phyloP scores from a whole-genome alignment of 306 rosid species.

The Prunus salicina region DNA sequence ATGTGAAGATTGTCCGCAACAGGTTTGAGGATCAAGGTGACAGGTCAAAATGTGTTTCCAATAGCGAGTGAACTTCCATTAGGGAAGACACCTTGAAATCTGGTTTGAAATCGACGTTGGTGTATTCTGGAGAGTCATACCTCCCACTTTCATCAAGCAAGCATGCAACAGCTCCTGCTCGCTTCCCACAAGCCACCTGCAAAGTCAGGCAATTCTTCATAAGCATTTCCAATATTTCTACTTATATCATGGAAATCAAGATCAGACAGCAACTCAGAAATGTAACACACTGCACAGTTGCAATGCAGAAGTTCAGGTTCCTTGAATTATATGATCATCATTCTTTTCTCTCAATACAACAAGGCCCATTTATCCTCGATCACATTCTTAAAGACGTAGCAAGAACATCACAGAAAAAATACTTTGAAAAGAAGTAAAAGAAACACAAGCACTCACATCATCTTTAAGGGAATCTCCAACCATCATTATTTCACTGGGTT shows the following conservation, averaged over 20 bases:
- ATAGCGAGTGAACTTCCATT: conserved; percentile 46
- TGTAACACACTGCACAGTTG: not conserved
- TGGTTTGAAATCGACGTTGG: conserved; percentile 48
- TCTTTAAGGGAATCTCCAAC: conserved; percentile 92
- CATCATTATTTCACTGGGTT: conserved; percentile 89
- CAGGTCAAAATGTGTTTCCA: conserved; percentile 68
- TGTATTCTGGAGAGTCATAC: conserved; percentile 54
- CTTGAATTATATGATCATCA: not conserved
- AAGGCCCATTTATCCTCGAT: not conserved
- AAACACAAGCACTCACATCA: conserved; percentile 53
- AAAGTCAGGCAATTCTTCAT: not conserved
- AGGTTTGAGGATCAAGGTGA: conserved; percentile 43
- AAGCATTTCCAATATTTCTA: not conserved
- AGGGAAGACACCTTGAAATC: conserved; percentile 88
- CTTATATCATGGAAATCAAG: not conserved
- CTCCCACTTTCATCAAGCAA: conserved; percentile 81
- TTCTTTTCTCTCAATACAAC: not conserved
- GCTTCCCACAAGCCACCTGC: conserved; percentile 83
- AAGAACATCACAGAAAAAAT: not conserved
- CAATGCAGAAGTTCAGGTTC: not conserved
- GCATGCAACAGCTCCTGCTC: conserved; percentile 86
- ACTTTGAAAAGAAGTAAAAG: not conserved
- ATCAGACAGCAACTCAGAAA: not conserved
- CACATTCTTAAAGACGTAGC: not conserved
- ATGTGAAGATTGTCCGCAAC: not conserved